Conservation (phyloP, 176 grass and related monocot genomes). For the Oryza rufipogon region DNA sequence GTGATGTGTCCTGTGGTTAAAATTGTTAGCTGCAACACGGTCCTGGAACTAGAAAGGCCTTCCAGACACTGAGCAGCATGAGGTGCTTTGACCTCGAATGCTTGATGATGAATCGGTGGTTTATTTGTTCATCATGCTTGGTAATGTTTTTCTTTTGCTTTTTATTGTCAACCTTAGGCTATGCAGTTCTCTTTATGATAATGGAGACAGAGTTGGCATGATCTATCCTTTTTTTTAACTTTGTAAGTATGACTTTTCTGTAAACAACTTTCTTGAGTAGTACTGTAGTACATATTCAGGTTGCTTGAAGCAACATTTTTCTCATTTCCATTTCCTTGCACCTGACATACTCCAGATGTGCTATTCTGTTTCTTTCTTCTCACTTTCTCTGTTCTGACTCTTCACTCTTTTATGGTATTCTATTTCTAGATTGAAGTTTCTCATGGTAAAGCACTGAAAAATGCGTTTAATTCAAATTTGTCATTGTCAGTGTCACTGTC, state of each 20-base stretch:
- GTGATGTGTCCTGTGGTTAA: background rate
- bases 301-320: background rate
- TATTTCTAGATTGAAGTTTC: background rate
- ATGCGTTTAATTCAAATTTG: background rate
- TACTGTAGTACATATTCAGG: background rate
- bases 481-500: background rate
- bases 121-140: background rate
- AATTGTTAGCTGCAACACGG: background rate
- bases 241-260: background rate
- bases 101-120: background rate
- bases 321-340: background rate
- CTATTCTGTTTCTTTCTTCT: background rate
- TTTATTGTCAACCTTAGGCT: background rate
- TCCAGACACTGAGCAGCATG: background rate
- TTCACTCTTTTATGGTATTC: background rate
- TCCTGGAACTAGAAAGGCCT: slow-evolving; percentile 12
- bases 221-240: background rate
- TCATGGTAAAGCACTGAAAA: background rate
- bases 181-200: background rate
- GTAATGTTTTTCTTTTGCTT: background rate
- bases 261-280: no score
- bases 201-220: background rate
- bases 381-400: background rate
- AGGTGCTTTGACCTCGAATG: background rate
- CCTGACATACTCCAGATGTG: slow-evolving; percentile 3